Evolutionary conservation across 1,284 basidiomycete genomes (phyloP).

Genomic region (Cryptococcus sp.): DNA sequence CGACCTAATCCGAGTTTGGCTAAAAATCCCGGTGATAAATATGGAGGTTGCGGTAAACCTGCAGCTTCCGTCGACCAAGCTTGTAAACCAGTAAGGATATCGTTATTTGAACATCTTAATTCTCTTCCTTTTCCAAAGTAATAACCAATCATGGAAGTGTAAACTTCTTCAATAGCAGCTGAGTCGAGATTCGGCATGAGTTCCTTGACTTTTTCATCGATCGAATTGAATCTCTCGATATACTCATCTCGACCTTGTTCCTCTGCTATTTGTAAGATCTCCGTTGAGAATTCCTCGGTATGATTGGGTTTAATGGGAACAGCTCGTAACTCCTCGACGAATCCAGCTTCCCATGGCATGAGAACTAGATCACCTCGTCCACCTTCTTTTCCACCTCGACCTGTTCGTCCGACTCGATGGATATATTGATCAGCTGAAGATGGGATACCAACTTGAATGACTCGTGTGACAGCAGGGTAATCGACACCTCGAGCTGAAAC

Average conservation of each 20-base stretch:
- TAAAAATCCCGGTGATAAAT: constrained; percentile 54
- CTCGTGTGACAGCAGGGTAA: constrained; percentile 84
- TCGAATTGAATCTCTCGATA: constrained; percentile 24
- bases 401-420: constrained; percentile 88
- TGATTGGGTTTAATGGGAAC: constrained; percentile 67
- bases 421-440: constrained; percentile 70
- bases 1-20: constrained; percentile 41
- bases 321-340: constrained; percentile 62
- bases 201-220: constrained; percentile 48
- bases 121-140: constrained; percentile 59
- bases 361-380: constrained; percentile 85
- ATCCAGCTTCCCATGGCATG: constrained; percentile 74
- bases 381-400: constrained; percentile 61
- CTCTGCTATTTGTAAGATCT: constrained; percentile 55
- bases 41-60: constrained; percentile 54
- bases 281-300: constrained; percentile 52
- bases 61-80: constrained; percentile 60
- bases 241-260: constrained; percentile 10
- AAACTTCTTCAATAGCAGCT: constrained; percentile 60
- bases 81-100: constrained; percentile 61
- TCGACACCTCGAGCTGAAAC: constrained; percentile 87
- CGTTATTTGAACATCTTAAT: constrained; percentile 50
- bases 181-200: constrained; percentile 53
- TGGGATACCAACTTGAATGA: constrained; percentile 88
- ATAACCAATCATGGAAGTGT: constrained; percentile 70